Percentiles rank a stretch among this genome's conserved stretches.
phyloP scores from a whole-genome alignment of 192 early-diverging fungal species.

The Coemansia sp. region DNA sequence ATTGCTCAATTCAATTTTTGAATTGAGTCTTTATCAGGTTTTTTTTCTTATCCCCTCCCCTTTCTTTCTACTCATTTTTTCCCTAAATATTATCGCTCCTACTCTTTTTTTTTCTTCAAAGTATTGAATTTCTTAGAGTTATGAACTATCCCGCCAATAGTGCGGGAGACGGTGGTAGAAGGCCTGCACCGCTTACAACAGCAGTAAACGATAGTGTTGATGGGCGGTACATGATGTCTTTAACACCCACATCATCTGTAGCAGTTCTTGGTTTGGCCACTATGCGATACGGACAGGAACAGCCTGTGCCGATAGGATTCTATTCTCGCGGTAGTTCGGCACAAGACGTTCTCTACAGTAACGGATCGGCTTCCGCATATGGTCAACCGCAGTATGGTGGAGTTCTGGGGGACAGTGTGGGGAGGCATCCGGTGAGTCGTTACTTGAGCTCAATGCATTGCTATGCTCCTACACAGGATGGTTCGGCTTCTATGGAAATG shows the following conservation, averaged over 20 bases:
- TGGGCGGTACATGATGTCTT: slow-evolving; percentile 22
- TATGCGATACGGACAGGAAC: slow-evolving; percentile 39
- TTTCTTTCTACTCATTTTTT: too few relatives aligned
- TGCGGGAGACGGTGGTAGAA: not conserved
- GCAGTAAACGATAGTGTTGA: slow-evolving; percentile 8
- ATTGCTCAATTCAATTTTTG: not conserved
- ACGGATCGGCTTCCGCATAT: slow-evolving; percentile 12
- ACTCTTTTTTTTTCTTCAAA: not conserved
- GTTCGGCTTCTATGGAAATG: not conserved
- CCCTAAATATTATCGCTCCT: too few relatives aligned
- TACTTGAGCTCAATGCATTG: slow-evolving; percentile 27
- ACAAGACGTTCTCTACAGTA: not conserved
- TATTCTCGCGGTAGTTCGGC: slow-evolving; percentile 4
- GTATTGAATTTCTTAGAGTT: not conserved
- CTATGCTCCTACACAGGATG: not conserved
- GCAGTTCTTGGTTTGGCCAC: slow-evolving; percentile 34
- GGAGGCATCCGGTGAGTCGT: slow-evolving; percentile 20
- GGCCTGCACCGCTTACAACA: not conserved
- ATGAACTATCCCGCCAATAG: slow-evolving; percentile 9
- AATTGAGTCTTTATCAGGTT: too few relatives aligned
- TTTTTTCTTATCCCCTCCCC: too few relatives aligned
- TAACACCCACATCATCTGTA: slow-evolving; percentile 44
- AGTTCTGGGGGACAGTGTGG: not conserved
- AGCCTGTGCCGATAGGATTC: not conserved
- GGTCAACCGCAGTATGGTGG: not conserved